Evolutionary conservation across 345 rosid species (phyloP).

Genomic region (Eucalyptus sp.): DNA sequence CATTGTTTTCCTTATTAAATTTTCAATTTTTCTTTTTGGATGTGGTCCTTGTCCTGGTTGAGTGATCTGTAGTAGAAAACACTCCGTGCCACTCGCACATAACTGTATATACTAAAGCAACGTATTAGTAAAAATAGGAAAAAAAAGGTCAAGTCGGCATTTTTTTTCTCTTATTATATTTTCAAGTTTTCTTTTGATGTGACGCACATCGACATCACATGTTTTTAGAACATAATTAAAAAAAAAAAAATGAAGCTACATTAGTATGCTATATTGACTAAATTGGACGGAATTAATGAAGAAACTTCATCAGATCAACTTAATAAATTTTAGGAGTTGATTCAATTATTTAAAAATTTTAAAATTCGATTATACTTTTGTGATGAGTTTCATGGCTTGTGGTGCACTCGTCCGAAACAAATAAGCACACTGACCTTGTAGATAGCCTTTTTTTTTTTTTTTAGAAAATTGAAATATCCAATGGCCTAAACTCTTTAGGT

Average conservation of each 20-base stretch:
- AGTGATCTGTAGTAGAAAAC: neutral
- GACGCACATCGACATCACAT: rapidly evolving
- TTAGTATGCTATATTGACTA: too few relatives aligned
- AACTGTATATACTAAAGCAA: neutral
- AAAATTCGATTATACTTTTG: neutral
- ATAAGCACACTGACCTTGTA: neutral
- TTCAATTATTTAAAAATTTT: neutral
- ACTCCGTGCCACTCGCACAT: neutral
- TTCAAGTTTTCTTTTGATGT: neutral
- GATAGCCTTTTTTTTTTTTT: neutral
- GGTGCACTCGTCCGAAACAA: neutral
- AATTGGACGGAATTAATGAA: neutral
- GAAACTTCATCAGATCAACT: neutral
- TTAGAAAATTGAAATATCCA: neutral
- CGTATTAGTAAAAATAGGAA: rapidly evolving
- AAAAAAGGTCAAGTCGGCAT: neutral
- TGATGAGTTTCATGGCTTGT: neutral
- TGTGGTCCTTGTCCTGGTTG: neutral
- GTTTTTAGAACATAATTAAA: too few relatives aligned
- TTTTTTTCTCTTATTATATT: neutral
- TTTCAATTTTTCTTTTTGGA: too few relatives aligned
- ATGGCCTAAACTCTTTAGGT: neutral
- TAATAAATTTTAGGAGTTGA: neutral
- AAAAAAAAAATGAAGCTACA: too few relatives aligned
- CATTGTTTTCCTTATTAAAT: neutral